Base-by-base conservation (phyloP, 1,284 basidiomycete species). In the Pyrrhoderma lamaoense region DNA sequence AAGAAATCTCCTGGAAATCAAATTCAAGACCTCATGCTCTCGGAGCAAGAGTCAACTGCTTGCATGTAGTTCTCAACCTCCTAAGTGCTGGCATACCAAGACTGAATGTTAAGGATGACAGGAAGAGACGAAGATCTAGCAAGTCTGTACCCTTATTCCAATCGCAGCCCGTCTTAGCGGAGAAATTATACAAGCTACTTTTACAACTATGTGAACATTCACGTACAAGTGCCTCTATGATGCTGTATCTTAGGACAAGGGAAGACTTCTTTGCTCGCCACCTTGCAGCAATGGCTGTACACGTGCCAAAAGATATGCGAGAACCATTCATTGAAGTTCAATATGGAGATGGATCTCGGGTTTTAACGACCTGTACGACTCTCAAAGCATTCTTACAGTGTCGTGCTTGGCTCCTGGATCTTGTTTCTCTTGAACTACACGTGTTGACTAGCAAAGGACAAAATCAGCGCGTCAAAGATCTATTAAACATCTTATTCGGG, bases 221-320 rank as follows among this genome's bases (percentile, higher is more conserved):
- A 1, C 76, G 82, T 44, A 96, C 94, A 0, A 90, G 88, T 4
- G 80, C 85, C 22, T 79, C 87, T 36, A 85, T 85, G 9, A 85
- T 92, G 68, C 82, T 92, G 0, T 98, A 96, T 64, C 75, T 98
- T 39, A 84, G 93, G 38, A 90, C 88, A 2, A 77, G 85, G 19
- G 89, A 94, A 65, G 85, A 93, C 61, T 98, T 94, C 71, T 92
- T 95, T 59, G 81, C 82, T 1, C 77, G 85, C 5, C 93, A 97
- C 64, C 76, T 97, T 18, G 76, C 81, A 2, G 78, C 73, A 18
- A 73, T 94, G 16, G 83, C 91, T 2, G 79, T 81, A 43, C 75
- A 76, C 49, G 73, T 75, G 0, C 79, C 83, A 0, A 63, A 69
- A 22, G 38, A 40, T 40, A 14, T 40, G 14, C n/a, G n/a, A 8